These are phyloP conservation scores for Cubamyces lactineus DNA, from an alignment of 768 basidiomycete genomes.

Conservation along the genomic window DNA sequence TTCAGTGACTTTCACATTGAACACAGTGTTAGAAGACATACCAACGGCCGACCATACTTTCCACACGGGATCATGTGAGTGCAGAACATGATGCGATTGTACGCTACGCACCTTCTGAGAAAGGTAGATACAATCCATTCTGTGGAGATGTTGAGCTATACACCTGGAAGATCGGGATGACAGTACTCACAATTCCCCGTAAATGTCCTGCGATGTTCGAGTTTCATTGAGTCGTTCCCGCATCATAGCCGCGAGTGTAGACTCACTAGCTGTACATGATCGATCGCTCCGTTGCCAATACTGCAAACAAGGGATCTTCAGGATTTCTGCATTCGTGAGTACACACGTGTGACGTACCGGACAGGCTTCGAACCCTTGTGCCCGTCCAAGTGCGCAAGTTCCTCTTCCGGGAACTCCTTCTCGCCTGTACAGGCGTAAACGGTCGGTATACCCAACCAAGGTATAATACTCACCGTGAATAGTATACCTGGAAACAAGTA, in stretches of 20 bases:
- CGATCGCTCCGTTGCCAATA: constrained; percentile 95
- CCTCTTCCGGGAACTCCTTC: constrained; percentile 81
- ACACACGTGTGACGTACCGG: constrained; percentile 41
- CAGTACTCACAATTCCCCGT: constrained; percentile 81
- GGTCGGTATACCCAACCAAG: too few species aligned
- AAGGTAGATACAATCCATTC: constrained; percentile 96
- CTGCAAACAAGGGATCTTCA: constrained; percentile 31
- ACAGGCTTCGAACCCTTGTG: constrained; percentile 87
- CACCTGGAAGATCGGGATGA: background rate
- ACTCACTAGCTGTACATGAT: constrained; percentile 83
- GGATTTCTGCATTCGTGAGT: background rate
- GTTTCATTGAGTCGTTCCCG: background rate
- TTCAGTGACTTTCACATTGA: background rate
- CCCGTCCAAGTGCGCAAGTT: constrained; percentile 85
- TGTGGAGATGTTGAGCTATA: constrained; percentile 31
- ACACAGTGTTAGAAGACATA: constrained; percentile 37
- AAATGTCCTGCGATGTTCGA: constrained; percentile 73
- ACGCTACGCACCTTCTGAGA: constrained; percentile 74
- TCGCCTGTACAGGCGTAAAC: constrained; percentile 36
- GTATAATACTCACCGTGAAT: constrained; percentile 69
- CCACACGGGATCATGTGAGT: background rate
- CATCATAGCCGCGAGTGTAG: background rate
- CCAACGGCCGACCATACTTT: constrained; percentile 78
- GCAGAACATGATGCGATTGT: background rate
- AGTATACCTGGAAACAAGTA: constrained; percentile 56